These are phyloP conservation scores for Xylaria intraflava DNA, from an alignment of 495 filamentous ascomycete species.

Conservation along the genomic window DNA sequence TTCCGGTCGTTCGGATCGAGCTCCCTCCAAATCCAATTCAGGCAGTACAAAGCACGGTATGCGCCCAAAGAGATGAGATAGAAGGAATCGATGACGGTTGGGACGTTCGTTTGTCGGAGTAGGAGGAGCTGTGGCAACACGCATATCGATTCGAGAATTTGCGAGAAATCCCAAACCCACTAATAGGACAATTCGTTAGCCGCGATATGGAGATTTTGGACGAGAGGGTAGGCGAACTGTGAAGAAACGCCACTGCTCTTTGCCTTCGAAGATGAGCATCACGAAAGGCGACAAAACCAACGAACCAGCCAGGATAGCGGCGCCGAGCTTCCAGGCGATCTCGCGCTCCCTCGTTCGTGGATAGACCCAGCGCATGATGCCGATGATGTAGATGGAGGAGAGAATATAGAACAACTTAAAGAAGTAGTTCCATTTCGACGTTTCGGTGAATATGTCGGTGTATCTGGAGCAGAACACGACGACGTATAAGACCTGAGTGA, in stretches of 20 bases:
- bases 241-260: slow-evolving; percentile 38
- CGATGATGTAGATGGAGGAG: slow-evolving; percentile 81
- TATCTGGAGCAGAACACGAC: slow-evolving; percentile 83
- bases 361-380: slow-evolving; percentile 78
- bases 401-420: slow-evolving; percentile 83
- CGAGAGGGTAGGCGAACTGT: slow-evolving; percentile 42
- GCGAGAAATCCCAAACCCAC: slow-evolving; percentile 77
- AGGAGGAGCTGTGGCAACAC: slow-evolving; percentile 88
- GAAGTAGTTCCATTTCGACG: slow-evolving; percentile 56
- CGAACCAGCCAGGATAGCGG: slow-evolving; percentile 53
- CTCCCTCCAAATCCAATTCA: slow-evolving; percentile 80
- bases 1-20: slow-evolving; percentile 48
- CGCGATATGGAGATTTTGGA: background rate
- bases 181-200: slow-evolving; percentile 27
- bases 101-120: slow-evolving; percentile 87
- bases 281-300: slow-evolving; percentile 58
- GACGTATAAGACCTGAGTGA: slow-evolving; percentile 85
- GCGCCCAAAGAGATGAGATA: slow-evolving; percentile 84
- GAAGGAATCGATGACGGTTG: slow-evolving; percentile 92
- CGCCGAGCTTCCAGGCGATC: slow-evolving; percentile 81
- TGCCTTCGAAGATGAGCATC: slow-evolving; percentile 53
- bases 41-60: slow-evolving; percentile 83
- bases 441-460: slow-evolving; percentile 63
- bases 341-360: slow-evolving; percentile 85
- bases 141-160: slow-evolving; percentile 83